These are phyloP conservation scores for Apiotrichum akiyoshidainum DNA, from an alignment of 1,284 basidiomycete species.

Conservation along the genomic window DNA sequence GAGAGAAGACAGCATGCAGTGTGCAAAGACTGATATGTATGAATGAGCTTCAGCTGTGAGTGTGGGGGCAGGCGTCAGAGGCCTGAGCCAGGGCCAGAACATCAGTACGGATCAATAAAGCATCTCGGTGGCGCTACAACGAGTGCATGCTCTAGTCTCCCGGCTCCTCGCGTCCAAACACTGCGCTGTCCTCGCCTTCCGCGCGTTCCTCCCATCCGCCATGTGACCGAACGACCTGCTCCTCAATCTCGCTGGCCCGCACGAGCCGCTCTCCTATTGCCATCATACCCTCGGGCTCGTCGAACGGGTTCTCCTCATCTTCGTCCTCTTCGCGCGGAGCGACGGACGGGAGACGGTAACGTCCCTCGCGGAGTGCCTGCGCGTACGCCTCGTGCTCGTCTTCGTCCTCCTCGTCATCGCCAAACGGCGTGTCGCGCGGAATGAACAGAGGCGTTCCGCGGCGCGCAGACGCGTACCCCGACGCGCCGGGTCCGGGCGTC, in stretches of 20 bases:
- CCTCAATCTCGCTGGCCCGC: slow-evolving; percentile 42
- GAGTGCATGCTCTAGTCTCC: slow-evolving; percentile 25
- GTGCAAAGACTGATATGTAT: no score
- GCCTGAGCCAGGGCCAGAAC: no score
- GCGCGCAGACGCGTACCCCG: neutral
- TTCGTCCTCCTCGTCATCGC: slow-evolving; percentile 46
- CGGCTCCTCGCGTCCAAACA: slow-evolving; percentile 43
- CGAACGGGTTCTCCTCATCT: slow-evolving; percentile 46
- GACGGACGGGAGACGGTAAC: slow-evolving; percentile 39
- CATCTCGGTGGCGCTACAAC: no score
- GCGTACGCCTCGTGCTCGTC: slow-evolving; percentile 46
- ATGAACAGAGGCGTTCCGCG: slow-evolving; percentile 38
- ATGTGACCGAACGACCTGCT: slow-evolving; percentile 36
- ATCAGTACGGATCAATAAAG: no score
- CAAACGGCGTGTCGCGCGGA: slow-evolving; percentile 42
- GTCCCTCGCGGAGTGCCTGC: slow-evolving; percentile 36
- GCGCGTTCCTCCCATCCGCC: slow-evolving; percentile 45
- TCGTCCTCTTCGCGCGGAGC: slow-evolving; percentile 35
- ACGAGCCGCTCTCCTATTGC: slow-evolving; percentile 42
- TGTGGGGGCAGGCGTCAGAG: no score
- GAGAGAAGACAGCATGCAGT: no score
- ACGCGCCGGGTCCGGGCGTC: slow-evolving; percentile 26
- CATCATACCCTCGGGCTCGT: slow-evolving; percentile 43
- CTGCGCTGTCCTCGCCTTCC: slow-evolving; percentile 43
- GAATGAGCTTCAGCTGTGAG: no score